Conservation (phyloP, 495 filamentous ascomycete species). For the Friedmanniomyces simplex region DNA sequence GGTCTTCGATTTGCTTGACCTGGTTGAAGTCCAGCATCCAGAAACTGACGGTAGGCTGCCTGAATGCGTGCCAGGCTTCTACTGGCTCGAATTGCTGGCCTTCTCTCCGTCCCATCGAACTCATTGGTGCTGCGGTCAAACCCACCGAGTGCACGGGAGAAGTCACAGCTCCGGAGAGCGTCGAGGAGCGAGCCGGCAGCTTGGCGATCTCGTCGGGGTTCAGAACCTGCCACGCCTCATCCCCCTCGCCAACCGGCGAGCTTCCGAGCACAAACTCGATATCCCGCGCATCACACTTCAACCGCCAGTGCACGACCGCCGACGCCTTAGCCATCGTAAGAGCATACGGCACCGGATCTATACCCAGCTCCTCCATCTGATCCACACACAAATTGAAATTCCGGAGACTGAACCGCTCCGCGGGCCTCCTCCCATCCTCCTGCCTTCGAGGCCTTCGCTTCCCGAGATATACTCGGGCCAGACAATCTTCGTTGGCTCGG, state of each 20-base stretch:
- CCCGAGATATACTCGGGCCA: background rate
- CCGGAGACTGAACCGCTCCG: slow-evolving; percentile 13
- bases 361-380: slow-evolving; percentile 16
- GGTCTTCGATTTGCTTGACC: background rate
- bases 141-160: background rate
- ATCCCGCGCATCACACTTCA: slow-evolving; percentile 20
- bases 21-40: background rate
- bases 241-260: background rate
- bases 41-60: background rate
- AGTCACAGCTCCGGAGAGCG: background rate
- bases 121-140: background rate
- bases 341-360: slow-evolving; percentile 6
- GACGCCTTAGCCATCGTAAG: slow-evolving; percentile 20
- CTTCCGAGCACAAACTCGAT: slow-evolving; percentile 24
- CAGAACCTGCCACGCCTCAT: background rate
- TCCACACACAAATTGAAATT: slow-evolving; percentile 19
- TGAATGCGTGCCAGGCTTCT: too few species aligned
- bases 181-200: background rate
- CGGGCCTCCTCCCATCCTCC: background rate
- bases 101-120: background rate
- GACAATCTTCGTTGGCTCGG: background rate
- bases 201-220: too few species aligned
- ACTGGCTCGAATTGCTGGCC: too few species aligned
- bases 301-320: slow-evolving; percentile 23
- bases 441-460: background rate